Base-by-base conservation (phyloP, 768 basidiomycete species). In the Clathrus columnatus region DNA sequence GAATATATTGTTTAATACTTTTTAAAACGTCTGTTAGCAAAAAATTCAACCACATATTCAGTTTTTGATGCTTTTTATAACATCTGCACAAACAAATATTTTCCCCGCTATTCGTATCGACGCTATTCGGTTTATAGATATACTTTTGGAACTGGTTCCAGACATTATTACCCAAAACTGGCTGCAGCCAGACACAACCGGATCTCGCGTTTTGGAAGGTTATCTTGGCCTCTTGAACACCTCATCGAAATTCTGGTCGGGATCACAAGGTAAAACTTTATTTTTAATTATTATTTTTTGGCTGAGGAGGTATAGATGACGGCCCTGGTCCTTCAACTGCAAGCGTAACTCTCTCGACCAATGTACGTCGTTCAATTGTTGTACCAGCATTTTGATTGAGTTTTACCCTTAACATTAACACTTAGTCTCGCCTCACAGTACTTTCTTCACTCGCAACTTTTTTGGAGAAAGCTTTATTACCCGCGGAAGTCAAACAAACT, bases 21-120 rank as follows among this genome's bases (percentile, higher is more conserved):
- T 20, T 50, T 5, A 57, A 58, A 43, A 11, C 5, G 26, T 29
- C 44, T 52, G 50, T 32, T 50, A 94, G 91, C 76, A 83, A 41
- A 75, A 81, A 50, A 68, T 97, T 1, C 57, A 72, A 0, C 92
- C 94, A 4, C 90, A 96, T 64, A 74, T 85, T 0, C 73, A 88
- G 1, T 63, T 83, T 0, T 73, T 97, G 5, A 73, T 97, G 21
- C 79, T 98, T 16, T 95, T 93, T 66, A 82, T 83, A 0, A 84
- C 89, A 5, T 95, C 93, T 8, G 91, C 91, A 0, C 86, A 94
- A 67, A 93, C 91, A 0, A 88, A 94, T 62, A 95, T 98, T 47
- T 96, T 93, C 67, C 93, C 93, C 20, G 91, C 95, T 67, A 91
- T 97, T 57, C 80, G 92, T 16, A 78, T 97, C 36, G 94, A 97